phyloP scores from a whole-genome alignment of 768 basidiomycete species.

The Tulasnella sp. region DNA sequence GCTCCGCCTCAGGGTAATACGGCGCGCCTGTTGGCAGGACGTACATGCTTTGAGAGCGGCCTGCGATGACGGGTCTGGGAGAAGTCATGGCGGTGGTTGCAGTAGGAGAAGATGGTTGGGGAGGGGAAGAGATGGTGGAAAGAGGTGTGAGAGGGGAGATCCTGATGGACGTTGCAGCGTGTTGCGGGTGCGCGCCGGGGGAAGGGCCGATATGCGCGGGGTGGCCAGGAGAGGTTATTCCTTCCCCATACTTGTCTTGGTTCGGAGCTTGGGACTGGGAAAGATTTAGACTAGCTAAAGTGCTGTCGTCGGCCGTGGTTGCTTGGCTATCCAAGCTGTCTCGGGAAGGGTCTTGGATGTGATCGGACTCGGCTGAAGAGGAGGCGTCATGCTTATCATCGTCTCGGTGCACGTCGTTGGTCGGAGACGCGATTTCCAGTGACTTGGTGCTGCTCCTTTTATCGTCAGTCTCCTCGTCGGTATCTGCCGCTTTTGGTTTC shows the following conservation, averaged over 20 bases:
- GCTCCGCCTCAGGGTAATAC: not conserved
- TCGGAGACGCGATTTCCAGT: not conserved
- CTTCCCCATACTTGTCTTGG: not conserved
- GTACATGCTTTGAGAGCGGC: conserved; percentile 16
- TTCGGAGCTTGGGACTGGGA: not conserved
- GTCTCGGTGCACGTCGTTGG: not conserved
- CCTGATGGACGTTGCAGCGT: not conserved
- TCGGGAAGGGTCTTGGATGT: not conserved
- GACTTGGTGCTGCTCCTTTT: conserved; percentile 12
- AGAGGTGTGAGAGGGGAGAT: conserved; percentile 4
- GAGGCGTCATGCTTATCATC: not conserved
- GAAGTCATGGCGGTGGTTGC: not conserved
- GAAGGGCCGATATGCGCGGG: not conserved
- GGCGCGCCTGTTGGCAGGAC: not conserved
- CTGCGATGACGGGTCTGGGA: conserved; percentile 3
- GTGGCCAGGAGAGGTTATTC: not conserved
- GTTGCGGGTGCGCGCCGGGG: conserved; percentile 3
- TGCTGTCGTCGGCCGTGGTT: not conserved
- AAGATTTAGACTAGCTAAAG: not conserved
- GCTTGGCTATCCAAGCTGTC: conserved; percentile 29
- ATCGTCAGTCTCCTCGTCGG: conserved; percentile 17
- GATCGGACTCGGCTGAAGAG: not conserved
- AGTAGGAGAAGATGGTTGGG: not conserved
- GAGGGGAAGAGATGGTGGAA: not conserved
- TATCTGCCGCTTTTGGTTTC: conserved; percentile 32